Base-by-base conservation (phyloP, 805 yeast genomes). In the Pichia manshurica region DNA sequence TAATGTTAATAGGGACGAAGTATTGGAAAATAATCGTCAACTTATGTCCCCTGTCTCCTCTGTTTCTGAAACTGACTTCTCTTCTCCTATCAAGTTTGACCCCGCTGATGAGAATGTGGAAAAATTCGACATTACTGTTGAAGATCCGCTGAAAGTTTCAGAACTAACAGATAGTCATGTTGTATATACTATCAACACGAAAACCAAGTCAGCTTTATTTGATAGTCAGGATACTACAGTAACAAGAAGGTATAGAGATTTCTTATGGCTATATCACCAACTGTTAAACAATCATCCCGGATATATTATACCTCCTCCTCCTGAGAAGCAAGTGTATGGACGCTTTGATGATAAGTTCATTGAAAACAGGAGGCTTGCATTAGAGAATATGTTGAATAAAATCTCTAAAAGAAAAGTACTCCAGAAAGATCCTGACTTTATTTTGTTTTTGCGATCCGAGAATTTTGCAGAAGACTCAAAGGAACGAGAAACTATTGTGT, bases 261-360 rank as follows among this genome's bases (percentile, higher is more conserved):
- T 93, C 66, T 71, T 96, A 51, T 91, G 98, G 98, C 72, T 93
- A 12, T 91, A 89, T 64, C 87, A 87, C 54, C 96, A 90, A 56
- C 70, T 93, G 22, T 86, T 85, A 59, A 77, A 79, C 58, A 87
- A 84, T 56, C 89, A 93, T 60, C 95, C 96, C 32, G 99, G 99
- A 0, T 73, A 75, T 49, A 82, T 93, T 33, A 81, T 93, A 21
- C 98, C 99, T 1, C 96, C 98, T 1, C 97, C 98, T 4, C 90
- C 97, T 0, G 95, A 87, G 50, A 95, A 93, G 64, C 96, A 95
- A 53, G 84, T 85, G 7, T 83, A 90, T 47, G 97, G 98, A 4
- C 75, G 96, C 52, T 89, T 93, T 66, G 88, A 88, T 57, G 87
- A 87, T 55, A 89, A 83, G 56, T 90, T 93, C 57, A 81, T 93